phyloP scores from a whole-genome alignment of 768 basidiomycete species.

The Clitopilus hobsonii region DNA sequence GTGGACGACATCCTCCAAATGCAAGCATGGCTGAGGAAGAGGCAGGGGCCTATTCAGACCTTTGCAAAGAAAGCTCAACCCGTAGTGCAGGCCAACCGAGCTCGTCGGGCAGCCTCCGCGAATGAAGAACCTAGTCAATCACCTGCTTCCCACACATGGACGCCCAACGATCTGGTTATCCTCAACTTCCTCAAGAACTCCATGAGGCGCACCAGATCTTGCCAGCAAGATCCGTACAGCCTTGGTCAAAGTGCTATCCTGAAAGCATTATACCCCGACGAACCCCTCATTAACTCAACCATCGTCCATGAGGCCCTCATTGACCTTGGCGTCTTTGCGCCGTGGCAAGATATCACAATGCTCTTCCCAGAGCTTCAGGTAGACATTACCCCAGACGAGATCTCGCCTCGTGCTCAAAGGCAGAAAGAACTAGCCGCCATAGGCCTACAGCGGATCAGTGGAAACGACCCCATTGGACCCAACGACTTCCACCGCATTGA shows the following conservation, averaged over 20 bases:
- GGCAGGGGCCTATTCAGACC: slow-evolving; percentile 31
- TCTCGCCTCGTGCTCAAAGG: slow-evolving; percentile 17
- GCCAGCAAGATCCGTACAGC: slow-evolving; percentile 62
- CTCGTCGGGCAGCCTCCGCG: slow-evolving; percentile 23
- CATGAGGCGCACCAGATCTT: slow-evolving; percentile 39
- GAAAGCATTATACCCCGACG: slow-evolving; percentile 44
- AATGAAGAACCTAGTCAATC: slow-evolving; percentile 23
- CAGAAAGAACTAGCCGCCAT: slow-evolving; percentile 23
- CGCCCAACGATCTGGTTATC: slow-evolving; percentile 48
- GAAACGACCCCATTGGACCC: slow-evolving; percentile 40
- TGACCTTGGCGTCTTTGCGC: slow-evolving; percentile 69
- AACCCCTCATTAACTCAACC: slow-evolving; percentile 23
- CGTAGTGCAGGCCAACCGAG: slow-evolving; percentile 31
- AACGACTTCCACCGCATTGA: slow-evolving; percentile 65
- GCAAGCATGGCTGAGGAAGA: slow-evolving; percentile 37
- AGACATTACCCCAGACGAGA: slow-evolving; percentile 25
- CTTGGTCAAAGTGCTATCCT: slow-evolving; percentile 50
- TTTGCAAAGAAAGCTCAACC: slow-evolving; percentile 49
- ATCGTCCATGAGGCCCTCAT: slow-evolving; percentile 46
- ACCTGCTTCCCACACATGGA: slow-evolving; percentile 36
- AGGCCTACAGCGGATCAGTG: slow-evolving; percentile 19
- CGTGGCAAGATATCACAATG: slow-evolving; percentile 72
- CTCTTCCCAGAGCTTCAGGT: slow-evolving; percentile 32
- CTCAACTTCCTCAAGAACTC: slow-evolving; percentile 55
- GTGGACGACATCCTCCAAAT: slow-evolving; percentile 48